These are phyloP conservation scores for Suhomyces anneliseae DNA, from an alignment of 1,139 yeast genomes.

Conservation along the genomic window DNA sequence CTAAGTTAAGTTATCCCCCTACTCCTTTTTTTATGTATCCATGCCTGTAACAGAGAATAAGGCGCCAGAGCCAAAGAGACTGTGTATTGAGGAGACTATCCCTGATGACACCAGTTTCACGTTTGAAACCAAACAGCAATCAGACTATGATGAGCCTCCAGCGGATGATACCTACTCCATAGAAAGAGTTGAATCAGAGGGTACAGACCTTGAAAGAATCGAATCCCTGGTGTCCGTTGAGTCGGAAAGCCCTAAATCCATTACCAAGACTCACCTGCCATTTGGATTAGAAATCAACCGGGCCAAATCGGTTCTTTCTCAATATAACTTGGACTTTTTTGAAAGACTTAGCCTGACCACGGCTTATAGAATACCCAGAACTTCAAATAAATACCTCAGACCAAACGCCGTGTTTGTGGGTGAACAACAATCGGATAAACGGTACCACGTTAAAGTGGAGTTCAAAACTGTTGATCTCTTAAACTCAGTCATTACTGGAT, in stretches of 20 bases:
- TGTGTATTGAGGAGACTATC: background rate
- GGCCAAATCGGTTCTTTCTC: conserved; percentile 1
- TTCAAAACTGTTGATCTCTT: conserved; percentile 66
- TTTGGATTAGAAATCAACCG: conserved; percentile 2
- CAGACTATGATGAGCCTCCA: conserved; percentile 1
- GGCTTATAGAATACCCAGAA: conserved; percentile 6
- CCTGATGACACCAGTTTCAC: conserved; percentile 1
- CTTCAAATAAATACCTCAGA: conserved; percentile 44
- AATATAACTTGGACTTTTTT: background rate
- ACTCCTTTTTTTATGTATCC: background rate
- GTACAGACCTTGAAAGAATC: conserved; percentile 1
- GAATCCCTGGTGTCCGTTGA: background rate
- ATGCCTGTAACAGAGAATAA: conserved; percentile 13
- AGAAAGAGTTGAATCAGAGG: conserved; percentile 1
- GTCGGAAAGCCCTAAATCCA: background rate
- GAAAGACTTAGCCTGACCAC: background rate
- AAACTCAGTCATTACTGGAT: conserved; percentile 68
- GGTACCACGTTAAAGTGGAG: conserved; percentile 71
- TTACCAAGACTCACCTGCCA: background rate
- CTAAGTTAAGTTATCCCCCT: background rate
- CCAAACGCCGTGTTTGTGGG: conserved; percentile 70
- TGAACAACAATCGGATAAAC: conserved; percentile 70
- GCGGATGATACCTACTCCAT: conserved; percentile 1
- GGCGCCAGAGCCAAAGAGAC: conserved; percentile 7
- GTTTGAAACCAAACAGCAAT: conserved; percentile 3